phyloP scores from a whole-genome alignment of 116 monocot species.

The Zostera marina region DNA sequence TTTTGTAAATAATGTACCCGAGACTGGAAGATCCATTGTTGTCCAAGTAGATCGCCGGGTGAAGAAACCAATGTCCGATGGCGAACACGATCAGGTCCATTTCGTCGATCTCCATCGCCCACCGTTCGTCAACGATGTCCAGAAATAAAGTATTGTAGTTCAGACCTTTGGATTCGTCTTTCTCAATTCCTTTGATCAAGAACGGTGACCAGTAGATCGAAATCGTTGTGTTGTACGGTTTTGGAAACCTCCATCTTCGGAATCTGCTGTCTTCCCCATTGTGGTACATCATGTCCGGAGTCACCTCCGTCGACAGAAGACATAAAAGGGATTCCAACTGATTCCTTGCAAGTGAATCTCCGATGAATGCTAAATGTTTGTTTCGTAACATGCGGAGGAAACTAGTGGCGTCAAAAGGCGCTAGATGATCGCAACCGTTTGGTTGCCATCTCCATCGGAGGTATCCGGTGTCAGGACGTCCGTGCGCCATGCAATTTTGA shows the following conservation, averaged over 20 bases:
- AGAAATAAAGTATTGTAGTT: slow-evolving; percentile 58
- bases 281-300: slow-evolving; percentile 29
- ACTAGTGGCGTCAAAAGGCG: slow-evolving; percentile 24
- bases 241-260: slow-evolving; percentile 48
- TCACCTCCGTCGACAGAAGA: slow-evolving; percentile 31
- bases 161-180: slow-evolving; percentile 14
- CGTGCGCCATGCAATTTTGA: slow-evolving; percentile 86
- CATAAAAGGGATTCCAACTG: slow-evolving; percentile 85
- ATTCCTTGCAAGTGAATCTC: slow-evolving; percentile 84
- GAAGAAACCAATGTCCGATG: slow-evolving; percentile 73
- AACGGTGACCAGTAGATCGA: slow-evolving; percentile 90
- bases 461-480: slow-evolving; percentile 77
- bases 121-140: slow-evolving; percentile 40
- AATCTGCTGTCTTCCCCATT: slow-evolving; percentile 41
- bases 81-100: slow-evolving; percentile 53
- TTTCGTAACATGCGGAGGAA: slow-evolving; percentile 34
- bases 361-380: slow-evolving; percentile 72
- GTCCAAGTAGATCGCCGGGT: slow-evolving; percentile 33
- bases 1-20: too few relatives aligned
- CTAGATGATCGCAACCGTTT: slow-evolving; percentile 32
- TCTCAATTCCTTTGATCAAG: slow-evolving; percentile 50
- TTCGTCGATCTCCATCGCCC: slow-evolving; percentile 29
- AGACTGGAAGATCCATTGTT: slow-evolving; percentile 15
- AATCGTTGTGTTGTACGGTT: slow-evolving; percentile 36
- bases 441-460: slow-evolving; percentile 71